Evolutionary conservation across 129 eudicot species (phyloP).

Genomic region (carrot (Daucus carota)): DH1_v3.0 NC_030381.2:52886501-52887000

Average conservation of each 20-base stretch:
- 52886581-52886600: too few relatives aligned
- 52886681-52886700: background rate
- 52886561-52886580: too few relatives aligned
- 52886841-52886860: background rate
- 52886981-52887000: background rate
- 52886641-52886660: too few relatives aligned
- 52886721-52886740: background rate
- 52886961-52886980: background rate
- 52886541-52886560: too few relatives aligned
- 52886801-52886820: background rate
- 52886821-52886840: background rate
- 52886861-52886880: background rate
- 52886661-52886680: too few relatives aligned
- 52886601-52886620: too few relatives aligned
- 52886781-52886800: background rate
- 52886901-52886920: background rate
- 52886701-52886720: background rate
- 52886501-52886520: too few relatives aligned
- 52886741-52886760: conserved; percentile 2
- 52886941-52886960: background rate
- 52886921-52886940: background rate
- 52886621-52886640: too few relatives aligned
- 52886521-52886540: too few relatives aligned
- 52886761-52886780: background rate
- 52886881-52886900: background rate